Percentiles rank a stretch among this genome's conserved stretches.
Conservation (phyloP, 2,329 filamentous ascomycete species). For the Dendrostoma leiphaemia region DNA sequence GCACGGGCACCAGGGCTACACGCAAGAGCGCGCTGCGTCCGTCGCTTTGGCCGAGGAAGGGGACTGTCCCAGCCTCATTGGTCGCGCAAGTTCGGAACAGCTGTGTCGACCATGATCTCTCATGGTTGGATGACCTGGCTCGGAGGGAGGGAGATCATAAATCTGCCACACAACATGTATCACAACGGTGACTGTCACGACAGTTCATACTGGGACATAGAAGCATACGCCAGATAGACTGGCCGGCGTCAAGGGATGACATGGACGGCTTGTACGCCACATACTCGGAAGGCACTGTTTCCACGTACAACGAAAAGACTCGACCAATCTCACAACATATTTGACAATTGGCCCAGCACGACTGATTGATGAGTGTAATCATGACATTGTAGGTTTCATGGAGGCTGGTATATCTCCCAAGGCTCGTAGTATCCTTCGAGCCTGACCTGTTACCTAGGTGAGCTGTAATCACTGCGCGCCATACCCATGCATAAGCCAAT, state of each 20-base stretch:
- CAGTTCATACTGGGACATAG: too few relatives aligned
- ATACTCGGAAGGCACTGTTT: neutral
- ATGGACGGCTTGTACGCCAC: neutral
- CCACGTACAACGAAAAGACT: slow-evolving; percentile 3
- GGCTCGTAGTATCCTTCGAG: neutral
- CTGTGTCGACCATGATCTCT: too few relatives aligned
- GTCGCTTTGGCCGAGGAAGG: neutral
- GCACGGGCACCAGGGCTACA: neutral
- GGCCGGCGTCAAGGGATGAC: neutral
- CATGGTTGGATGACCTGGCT: too few relatives aligned
- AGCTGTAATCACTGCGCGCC: neutral
- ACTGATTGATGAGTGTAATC: neutral
- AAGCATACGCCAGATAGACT: slow-evolving; percentile 1
- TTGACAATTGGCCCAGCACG: neutral
- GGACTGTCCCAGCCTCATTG: too few relatives aligned
- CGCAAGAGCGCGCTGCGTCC: neutral
- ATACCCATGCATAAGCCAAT: neutral
- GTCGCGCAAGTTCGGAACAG: too few relatives aligned
- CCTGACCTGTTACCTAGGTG: neutral
- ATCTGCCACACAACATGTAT: neutral
- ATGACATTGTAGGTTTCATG: neutral
- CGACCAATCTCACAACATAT: slow-evolving; percentile 3
- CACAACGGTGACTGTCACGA: neutral
- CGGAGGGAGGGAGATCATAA: too few relatives aligned
- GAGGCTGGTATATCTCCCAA: neutral